Evolutionary conservation across 2,329 filamentous ascomycete genomes (phyloP), one percentile per base, ranked within the genome.

Genomic region (Alternaria postmessia): DNA sequence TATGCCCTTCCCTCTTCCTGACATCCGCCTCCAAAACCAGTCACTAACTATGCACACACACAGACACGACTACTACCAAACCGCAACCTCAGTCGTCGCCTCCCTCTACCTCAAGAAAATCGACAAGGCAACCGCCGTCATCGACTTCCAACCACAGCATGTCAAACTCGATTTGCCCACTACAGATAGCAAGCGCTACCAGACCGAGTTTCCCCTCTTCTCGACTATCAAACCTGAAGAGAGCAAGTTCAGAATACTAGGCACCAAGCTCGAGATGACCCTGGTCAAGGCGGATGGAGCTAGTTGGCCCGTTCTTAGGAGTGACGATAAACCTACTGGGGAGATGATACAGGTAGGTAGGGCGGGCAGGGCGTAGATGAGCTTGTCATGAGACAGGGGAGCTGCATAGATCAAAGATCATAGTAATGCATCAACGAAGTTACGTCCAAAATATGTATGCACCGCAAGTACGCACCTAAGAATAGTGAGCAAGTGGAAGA

Each of bases 101-200:
- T 95, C 92, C 8, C 90, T 97, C 69, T 99, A 96, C 81, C 85
- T 98, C 55, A 99, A 98, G 84, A 98, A 98, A 83, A 97, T 99
- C 72, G 88, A 94, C 81, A 96, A 94, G 80, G 86, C 89, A 24
- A 86, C 82, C 26, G 91, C 93, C 52, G 90, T 86, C 66, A 86
- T 98, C 46, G 83, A 86, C 24, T 94, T 98, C 76, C 73, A 86
- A 3, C 83, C 80, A 9, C 81, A 85, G 48, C 82, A 86, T 47
- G 80, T 98, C 51, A 84, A 86, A 11, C 85, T 99, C 43, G 92
- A 99, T 76, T 85, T 99, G 39, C 88, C 87, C n/a, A 99, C 95
- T 8, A 87, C 86, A 32, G 94, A 97, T 75, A 84, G 88, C 59
- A 98, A 97, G 85, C 88, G 92, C 55, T 97, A 93, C 80, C 87